Base-by-base conservation (phyloP, 148 eudicot genomes). In the Silene conica region DNA sequence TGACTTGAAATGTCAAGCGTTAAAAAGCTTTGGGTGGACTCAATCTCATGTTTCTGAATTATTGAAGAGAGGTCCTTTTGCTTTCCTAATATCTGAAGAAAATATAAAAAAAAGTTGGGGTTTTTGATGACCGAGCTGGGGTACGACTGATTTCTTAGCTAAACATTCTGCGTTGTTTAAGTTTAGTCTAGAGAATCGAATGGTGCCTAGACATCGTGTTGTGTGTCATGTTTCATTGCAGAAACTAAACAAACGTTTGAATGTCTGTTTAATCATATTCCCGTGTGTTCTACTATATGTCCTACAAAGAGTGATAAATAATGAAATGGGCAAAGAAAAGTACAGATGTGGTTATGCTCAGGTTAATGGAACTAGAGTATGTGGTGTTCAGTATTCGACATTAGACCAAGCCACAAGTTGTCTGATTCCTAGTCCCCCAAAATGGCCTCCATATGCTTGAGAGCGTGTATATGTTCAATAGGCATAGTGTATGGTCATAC, bases 401-500 rank as follows among this genome's bases (percentile, higher is more conserved):
- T 54, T 66, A 70, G 83, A 78, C 54, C 98, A 93, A 82, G 86
- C 73, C 8, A 13, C 60, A 13, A 82, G 73, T 63, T 93, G 98
- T 76, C 78, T 91, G 25, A 79, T 91, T 74, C 93, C 83, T 25
- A 73, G 60, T 69, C 97, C 98, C 5, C 87, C 89, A 72, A 85
- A 87, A 83, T 91, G 97, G 97, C 96, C 97, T 74, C 87, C 96
- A 6, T 73, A n/a, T 94, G 76, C 80, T 94, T 78, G n/a, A n/a
- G n/a, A n/a, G n/a, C n/a, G n/a, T n/a, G n/a, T n/a, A n/a, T n/a
- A n/a, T n/a, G n/a, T n/a, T n/a, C n/a, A n/a, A n/a, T n/a, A n/a
- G n/a, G n/a, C n/a, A n/a, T n/a, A n/a, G n/a, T n/a, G n/a, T n/a
- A n/a, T n/a, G n/a, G n/a, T n/a, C n/a, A n/a, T n/a, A n/a, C n/a